A percentile compares a stretch with the other conserved stretches of the same genome.
phyloP scores from a whole-genome alignment of 352 stramenopile species.

The Thalassiosira hispida region DNA sequence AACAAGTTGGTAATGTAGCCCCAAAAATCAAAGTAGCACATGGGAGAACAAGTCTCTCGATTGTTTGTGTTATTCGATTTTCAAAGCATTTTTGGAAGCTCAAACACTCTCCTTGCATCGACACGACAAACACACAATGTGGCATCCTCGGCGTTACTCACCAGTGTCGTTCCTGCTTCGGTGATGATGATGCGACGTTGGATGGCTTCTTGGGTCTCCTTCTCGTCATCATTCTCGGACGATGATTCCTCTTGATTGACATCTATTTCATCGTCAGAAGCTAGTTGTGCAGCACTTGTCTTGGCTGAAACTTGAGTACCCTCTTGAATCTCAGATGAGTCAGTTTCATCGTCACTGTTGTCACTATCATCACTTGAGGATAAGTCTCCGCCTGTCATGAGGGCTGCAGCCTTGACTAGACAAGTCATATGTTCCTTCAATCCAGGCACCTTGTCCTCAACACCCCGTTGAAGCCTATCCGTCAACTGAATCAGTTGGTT shows the following conservation, averaged over 20 bases:
- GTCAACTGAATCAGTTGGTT: slow-evolving; percentile 70
- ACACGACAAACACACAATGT: too few relatives aligned
- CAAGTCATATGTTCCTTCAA: slow-evolving; percentile 71
- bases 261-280: slow-evolving; percentile 11
- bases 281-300: slow-evolving; percentile 3
- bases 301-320: slow-evolving; percentile 8
- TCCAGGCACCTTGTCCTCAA: slow-evolving; percentile 59
- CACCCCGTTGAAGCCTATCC: slow-evolving; percentile 71
- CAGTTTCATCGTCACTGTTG: slow-evolving; percentile 29
- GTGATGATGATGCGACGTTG: slow-evolving; percentile 51
- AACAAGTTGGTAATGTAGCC: slow-evolving; percentile 53
- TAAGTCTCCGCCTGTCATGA: slow-evolving; percentile 55
- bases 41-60: slow-evolving; percentile 20
- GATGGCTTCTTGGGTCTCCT: slow-evolving; percentile 42
- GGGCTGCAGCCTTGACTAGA: slow-evolving; percentile 67
- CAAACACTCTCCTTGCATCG: not conserved
- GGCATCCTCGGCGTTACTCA: too few relatives aligned
- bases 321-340: slow-evolving; percentile 30
- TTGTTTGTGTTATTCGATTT: slow-evolving; percentile 43
- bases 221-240: slow-evolving; percentile 34
- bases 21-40: slow-evolving; percentile 45
- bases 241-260: slow-evolving; percentile 10
- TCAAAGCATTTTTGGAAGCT: slow-evolving; percentile 17
- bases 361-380: slow-evolving; percentile 44
- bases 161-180: slow-evolving; percentile 70